Base-by-base conservation (phyloP, 768 basidiomycete genomes). In the Pleurotus djamor region DNA sequence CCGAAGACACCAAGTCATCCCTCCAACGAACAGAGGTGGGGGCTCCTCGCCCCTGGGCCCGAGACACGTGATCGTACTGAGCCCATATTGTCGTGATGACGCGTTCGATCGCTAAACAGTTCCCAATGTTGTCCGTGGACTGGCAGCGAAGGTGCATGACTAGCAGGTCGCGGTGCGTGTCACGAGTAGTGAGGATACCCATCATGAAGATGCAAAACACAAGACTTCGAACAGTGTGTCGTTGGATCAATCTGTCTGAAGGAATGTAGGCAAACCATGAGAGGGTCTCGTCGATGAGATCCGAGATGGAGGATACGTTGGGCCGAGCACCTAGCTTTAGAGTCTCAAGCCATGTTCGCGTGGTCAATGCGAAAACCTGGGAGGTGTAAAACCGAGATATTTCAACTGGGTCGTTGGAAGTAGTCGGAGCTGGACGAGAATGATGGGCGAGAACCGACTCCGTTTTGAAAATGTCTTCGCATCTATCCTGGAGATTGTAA, bases 201-300 rank as follows among this genome's bases (percentile, higher is more conserved):
- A 83, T 83, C 52, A 93, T 81, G 66, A 87, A 91, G 59, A 91
- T 85, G 45, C 83, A 82, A 65, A 92, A 92, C 63, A 92, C 89
- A 21, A 89, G 89, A 72, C 87, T 90, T 41, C 90, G 79, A 59
- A 91, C 81, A 21, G 92, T 87, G 13, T 81, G 77, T 43, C 79
- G 78, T 16, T 52, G 48, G 78, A 73, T 45, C 77, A 72, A 44
- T 64, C 69, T 13, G 62, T 64, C 43, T 47, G 50, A 10, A 3
- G 72, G 76, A 59, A 79, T 75, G 14, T 59, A 64, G 64, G 63
- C 69, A 57, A 88, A 73, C 60, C 79, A 77, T 4, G 65, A 60
- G 68, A 89, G 78, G 48, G 82, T 82, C 17, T 86, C 81, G 10
- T 75, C 57, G 35, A 91, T 82, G 10, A 78, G 78, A 1, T 74